Conservation (phyloP, 2,329 filamentous ascomycete genomes). For the Xylariaceae sp. region DNA sequence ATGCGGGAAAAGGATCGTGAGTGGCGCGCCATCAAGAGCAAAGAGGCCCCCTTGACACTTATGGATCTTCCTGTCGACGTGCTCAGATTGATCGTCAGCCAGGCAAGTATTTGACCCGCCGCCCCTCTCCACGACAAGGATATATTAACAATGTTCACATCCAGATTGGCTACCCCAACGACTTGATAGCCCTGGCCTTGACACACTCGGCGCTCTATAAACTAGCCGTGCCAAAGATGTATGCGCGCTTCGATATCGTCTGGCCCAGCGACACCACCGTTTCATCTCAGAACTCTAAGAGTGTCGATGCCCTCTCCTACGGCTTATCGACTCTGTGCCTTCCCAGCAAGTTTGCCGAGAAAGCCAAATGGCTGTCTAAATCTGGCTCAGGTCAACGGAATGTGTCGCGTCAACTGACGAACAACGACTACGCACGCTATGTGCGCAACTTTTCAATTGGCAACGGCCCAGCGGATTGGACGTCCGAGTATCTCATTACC, state of each 20-base stretch:
- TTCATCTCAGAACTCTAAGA: slow-evolving; percentile 59
- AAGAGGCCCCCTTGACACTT: slow-evolving; percentile 55
- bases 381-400: slow-evolving; percentile 17
- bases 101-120: slow-evolving; percentile 46
- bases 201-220: slow-evolving; percentile 73
- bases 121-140: neutral
- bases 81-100: slow-evolving; percentile 70
- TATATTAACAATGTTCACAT: slow-evolving; percentile 10
- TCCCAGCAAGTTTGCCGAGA: slow-evolving; percentile 45
- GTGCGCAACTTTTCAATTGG: slow-evolving; percentile 78
- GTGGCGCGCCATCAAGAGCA: slow-evolving; percentile 58
- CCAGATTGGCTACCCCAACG: slow-evolving; percentile 74
- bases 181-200: slow-evolving; percentile 70
- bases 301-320: slow-evolving; percentile 77
- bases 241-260: slow-evolving; percentile 80
- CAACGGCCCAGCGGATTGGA: slow-evolving; percentile 74
- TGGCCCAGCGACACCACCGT: slow-evolving; percentile 66
- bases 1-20: slow-evolving; percentile 58
- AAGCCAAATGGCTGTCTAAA: slow-evolving; percentile 33
- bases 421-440: slow-evolving; percentile 70
- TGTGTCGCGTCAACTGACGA: slow-evolving; percentile 28
- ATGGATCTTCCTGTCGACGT: slow-evolving; percentile 75
- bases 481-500: slow-evolving; percentile 73
- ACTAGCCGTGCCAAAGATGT: slow-evolving; percentile 71
- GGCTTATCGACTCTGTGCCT: slow-evolving; percentile 75